Evolutionary conservation across 2,329 filamentous ascomycete species (phyloP), one percentile per base, ranked within the genome.

Genomic region (Phyllosticta citriasiana): DNA sequence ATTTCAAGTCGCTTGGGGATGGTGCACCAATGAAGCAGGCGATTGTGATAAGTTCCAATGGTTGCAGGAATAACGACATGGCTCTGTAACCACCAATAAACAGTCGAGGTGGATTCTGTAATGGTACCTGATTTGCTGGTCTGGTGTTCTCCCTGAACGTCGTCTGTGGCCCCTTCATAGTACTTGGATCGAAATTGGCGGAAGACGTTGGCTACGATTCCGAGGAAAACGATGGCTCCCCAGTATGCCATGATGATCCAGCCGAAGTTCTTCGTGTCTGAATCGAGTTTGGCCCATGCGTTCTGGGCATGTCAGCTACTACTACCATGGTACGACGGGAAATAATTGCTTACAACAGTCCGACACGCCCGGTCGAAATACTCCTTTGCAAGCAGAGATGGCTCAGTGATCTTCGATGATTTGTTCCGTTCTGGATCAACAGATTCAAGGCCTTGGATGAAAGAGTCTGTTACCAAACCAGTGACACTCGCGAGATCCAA

Each of bases 1-100:
- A 74, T 74, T 60, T 82, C 79, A 0, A 78, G 70, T 10, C 80
- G 76, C 1, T 77, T 78, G 2, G 80, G 78, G 40, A 82, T 75
- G 1, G 77, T 79, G 63, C 74, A 77, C 64, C 74, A 77, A 6
- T 75, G 71, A 1, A 78, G 64, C 0, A 72, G 69, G 30, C 76
- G 74, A 25, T 76, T 75, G 51, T 74, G 74, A 54, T 75, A 72
- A 14, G 73, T 69, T 25, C 74, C 73, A 47, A 80, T 73, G 0
- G 78, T 71, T 1, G 77, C 73, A 3, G 80, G 77, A 9, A 78
- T 67, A 8, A 78, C 71, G 9, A 82, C 55, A 65, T 77, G 67
- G 1, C 69, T 71, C 25, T 72, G 66, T 3, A 74, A 24, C 72
- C 73, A 76, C 35, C 72, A 66, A 59, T 69, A 64, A 8, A 64